A percentile compares a stretch with the other conserved stretches of the same genome.
phyloP scores from a whole-genome alignment of 116 monocot genomes.

The Iris pallida region DNA sequence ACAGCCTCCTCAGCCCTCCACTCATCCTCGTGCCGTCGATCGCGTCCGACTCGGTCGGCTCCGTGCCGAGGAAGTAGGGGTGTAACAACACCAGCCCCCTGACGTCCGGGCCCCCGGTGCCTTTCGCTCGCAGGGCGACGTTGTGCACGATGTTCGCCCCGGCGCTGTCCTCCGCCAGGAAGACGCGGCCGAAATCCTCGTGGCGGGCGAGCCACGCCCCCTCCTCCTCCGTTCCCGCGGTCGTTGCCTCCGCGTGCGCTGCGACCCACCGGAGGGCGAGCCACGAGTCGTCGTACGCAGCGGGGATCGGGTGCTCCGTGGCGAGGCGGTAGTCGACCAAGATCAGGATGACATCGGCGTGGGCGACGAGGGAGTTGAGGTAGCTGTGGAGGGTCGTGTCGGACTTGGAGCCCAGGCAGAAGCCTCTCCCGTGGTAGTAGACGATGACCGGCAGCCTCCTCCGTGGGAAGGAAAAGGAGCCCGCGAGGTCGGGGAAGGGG shows the following conservation, averaged over 20 bases:
- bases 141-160: slow-evolving; percentile 16
- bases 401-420: slow-evolving; percentile 1
- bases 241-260: not conserved
- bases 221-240: no score
- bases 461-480: not conserved
- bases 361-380: slow-evolving; percentile 16
- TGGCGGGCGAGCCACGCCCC: slow-evolving; percentile 6
- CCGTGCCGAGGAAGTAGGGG: slow-evolving; percentile 11
- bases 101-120: not conserved
- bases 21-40: not conserved
- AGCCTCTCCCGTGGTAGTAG: slow-evolving; percentile 22
- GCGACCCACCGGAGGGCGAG: slow-evolving; percentile 14
- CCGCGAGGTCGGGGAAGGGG: no score
- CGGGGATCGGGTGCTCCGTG: slow-evolving; percentile 20
- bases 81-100: slow-evolving; percentile 17
- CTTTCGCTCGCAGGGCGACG: slow-evolving; percentile 13
- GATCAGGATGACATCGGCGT: slow-evolving; percentile 4
- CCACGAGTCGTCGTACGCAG: slow-evolving; percentile 18
- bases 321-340: slow-evolving; percentile 33
- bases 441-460: slow-evolving; percentile 2
- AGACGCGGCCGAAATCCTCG: slow-evolving; percentile 16
- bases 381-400: slow-evolving; percentile 1
- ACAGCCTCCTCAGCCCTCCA: slow-evolving; percentile 4
- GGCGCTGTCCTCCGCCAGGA: slow-evolving; percentile 14
- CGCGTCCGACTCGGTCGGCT: not conserved